Evolutionary conservation across 2,329 filamentous ascomycete species (phyloP), one percentile per base, ranked within the genome.

Genomic region (Cylindrodendrum hubeiense): DNA sequence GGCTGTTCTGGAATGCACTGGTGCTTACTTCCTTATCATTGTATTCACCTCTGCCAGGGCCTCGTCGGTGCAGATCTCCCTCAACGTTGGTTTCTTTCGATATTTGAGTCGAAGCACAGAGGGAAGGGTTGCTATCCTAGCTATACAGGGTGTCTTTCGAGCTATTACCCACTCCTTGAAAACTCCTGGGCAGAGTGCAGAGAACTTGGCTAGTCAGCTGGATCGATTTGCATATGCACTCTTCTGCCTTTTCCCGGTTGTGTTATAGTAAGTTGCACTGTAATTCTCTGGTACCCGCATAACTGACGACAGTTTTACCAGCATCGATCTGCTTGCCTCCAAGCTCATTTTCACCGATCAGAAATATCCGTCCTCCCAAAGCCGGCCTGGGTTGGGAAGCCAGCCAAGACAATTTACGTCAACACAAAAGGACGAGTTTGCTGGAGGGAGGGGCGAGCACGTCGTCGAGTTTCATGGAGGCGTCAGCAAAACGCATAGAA

Each of bases 161-260:
- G 76, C 79, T 9, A 69, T 80, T 19, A 81, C 79, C 9, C 80
- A 80, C 52, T 44, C 60, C 1, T 81, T 80, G 52, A 79, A 81
- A 59, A 73, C 72, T 2, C 71, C 75, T 3, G 75, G 77, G 0
- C 79, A 81, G 58, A 77, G 71, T 15, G 80, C 80, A 0, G 77
- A 77, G 2, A 75, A 76, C n/a, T 58, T 76, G 0, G 77, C 79
- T 1, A 77, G 77, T 10, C 79, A 82, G 39, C 57, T 82, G 2
- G 80, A 82, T 26, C 74, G 80, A 0, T 82, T 82, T 62, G 76
- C 77, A 2, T 82, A 82, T 28, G 77, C 80, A 0, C 21, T 82
- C 4, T 79, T 82, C 56, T 82, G 80, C 28, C 46, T 81, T 0
- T 82, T 81, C 39, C 79, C 80, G 0, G 72, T 80, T 7, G 74